Evolutionary conservation across 2,329 filamentous ascomycete genomes (phyloP).

Genomic region (Ophiostoma tasmaniense): DNA sequence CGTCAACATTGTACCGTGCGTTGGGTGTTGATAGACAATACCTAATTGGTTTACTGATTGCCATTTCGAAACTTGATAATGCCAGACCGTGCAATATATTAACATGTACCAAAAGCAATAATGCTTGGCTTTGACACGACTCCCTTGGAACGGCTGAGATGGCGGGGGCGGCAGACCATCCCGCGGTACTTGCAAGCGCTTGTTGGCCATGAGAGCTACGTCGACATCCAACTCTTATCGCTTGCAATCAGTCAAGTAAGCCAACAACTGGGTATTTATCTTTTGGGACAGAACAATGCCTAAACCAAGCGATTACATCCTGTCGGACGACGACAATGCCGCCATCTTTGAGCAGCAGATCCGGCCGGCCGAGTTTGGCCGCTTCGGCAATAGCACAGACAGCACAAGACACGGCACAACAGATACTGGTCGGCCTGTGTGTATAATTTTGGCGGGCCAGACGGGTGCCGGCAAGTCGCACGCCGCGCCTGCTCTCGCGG

Average conservation of each 20-base stretch:
- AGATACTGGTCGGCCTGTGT: conserved; percentile 26
- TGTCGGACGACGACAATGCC: conserved; percentile 22
- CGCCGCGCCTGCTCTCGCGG: conserved; percentile 32
- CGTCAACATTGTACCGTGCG: neutral
- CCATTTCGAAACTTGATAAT: too few relatives aligned
- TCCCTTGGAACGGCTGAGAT: neutral
- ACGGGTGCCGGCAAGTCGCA: conserved; percentile 43
- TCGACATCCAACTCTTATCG: too few relatives aligned
- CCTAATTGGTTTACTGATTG: neutral
- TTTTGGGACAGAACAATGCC: neutral
- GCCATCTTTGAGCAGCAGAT: conserved; percentile 25
- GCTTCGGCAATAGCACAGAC: neutral
- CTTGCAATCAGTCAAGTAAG: neutral
- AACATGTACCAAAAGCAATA: too few relatives aligned
- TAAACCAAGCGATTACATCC: conserved; percentile 13
- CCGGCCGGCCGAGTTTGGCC: conserved; percentile 20
- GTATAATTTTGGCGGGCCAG: conserved; percentile 37
- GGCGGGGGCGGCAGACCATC: neutral
- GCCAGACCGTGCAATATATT: too few relatives aligned
- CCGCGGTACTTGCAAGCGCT: neutral
- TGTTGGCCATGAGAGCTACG: too few relatives aligned
- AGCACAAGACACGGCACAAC: neutral
- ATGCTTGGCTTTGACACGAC: neutral
- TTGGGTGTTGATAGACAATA: neutral
- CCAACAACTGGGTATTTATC: neutral